Evolutionary conservation across 768 basidiomycete species (phyloP).

Genomic region (Hericium erinaceus): DNA sequence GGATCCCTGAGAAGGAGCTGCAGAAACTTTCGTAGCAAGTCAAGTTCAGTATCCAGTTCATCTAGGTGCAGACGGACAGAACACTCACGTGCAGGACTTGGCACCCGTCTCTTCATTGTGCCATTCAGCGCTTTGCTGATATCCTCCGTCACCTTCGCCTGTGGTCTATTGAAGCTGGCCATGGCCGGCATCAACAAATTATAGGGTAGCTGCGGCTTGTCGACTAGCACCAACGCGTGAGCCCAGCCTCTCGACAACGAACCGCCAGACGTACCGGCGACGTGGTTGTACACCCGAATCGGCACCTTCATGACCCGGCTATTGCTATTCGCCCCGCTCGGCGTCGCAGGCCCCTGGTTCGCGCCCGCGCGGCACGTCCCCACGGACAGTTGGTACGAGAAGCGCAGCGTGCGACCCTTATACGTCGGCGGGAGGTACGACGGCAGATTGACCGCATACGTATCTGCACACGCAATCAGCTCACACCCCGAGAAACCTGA

Average conservation of each 20-base stretch:
- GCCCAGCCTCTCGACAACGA: not conserved
- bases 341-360: constrained; percentile 14
- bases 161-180: not conserved
- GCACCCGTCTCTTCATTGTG: not conserved
- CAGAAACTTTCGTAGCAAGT: too few species aligned
- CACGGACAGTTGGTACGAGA: constrained; percentile 86
- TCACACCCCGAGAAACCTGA: not conserved
- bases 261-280: constrained; percentile 46
- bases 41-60: too few species aligned
- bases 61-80: too few species aligned
- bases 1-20: constrained; percentile 1
- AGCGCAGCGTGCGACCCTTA: constrained; percentile 71
- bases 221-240: constrained; percentile 1
- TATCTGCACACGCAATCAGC: constrained; percentile 39
- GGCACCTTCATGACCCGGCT: constrained; percentile 87
- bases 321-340: constrained; percentile 34
- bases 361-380: constrained; percentile 63
- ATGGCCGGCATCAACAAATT: not conserved
- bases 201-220: constrained; percentile 5
- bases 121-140: not conserved
- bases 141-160: not conserved
- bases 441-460: constrained; percentile 71
- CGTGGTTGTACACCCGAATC: constrained; percentile 82
- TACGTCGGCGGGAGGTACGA: constrained; percentile 84
- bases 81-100: not conserved